Percentiles rank a stretch among this genome's conserved stretches.
Conservation (phyloP, 108 stramenopile genomes). For the Poteriospumella lacustris region DNA sequence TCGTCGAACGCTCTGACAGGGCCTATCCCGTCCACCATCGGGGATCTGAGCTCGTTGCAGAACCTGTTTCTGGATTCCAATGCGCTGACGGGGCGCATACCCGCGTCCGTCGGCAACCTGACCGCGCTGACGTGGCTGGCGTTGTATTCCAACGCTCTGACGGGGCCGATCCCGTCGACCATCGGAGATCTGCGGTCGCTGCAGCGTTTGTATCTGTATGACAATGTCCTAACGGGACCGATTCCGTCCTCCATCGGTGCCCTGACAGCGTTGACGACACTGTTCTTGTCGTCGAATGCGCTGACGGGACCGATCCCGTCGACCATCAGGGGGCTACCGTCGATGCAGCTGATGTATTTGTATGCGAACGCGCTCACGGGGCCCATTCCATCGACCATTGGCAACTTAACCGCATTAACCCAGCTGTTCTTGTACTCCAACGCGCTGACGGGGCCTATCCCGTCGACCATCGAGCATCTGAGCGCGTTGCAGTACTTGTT, state of each 20-base stretch:
- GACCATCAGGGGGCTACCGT: too few relatives aligned
- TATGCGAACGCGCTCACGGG: background rate
- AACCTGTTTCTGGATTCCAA: background rate
- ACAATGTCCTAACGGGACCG: constrained; percentile 4
- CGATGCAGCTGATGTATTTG: background rate
- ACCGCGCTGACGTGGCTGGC: background rate
- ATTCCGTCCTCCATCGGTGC: background rate
- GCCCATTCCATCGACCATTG: background rate
- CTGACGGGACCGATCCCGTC: background rate
- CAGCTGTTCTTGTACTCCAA: background rate
- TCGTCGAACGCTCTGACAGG: too few relatives aligned
- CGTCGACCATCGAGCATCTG: background rate
- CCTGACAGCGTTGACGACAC: background rate
- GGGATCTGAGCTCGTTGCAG: too few relatives aligned
- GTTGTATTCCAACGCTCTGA: background rate
- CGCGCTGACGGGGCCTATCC: background rate
- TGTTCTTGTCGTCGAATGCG: background rate
- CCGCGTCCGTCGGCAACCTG: too few relatives aligned
- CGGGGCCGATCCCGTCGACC: background rate
- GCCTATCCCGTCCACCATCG: too few relatives aligned
- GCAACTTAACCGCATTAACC: background rate
- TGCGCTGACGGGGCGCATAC: background rate
- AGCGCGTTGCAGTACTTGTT: background rate
- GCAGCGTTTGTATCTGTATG: background rate
- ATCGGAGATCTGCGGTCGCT: background rate